These are phyloP conservation scores for Argentina anserina DNA, from an alignment of 306 rosid species.

Conservation along the genomic window DNA sequence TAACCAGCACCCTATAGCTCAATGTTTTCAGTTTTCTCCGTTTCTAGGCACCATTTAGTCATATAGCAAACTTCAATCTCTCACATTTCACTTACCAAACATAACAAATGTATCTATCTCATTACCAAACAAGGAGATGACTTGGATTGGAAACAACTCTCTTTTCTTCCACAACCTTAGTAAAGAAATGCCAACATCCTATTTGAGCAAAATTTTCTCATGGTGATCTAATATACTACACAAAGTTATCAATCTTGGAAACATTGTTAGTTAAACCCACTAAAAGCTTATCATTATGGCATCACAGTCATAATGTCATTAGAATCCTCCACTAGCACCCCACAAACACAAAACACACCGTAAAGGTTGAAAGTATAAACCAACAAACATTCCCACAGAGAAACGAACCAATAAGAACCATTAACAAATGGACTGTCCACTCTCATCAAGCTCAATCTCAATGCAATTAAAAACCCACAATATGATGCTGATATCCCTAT, in stretches of 20 bases:
- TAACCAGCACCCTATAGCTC: not conserved
- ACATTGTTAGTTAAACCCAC: not conserved
- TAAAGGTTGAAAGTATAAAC: conserved; percentile 26
- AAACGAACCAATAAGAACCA: not conserved
- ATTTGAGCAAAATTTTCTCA: not conserved
- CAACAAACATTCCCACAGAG: conserved; percentile 22
- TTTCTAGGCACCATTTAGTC: not conserved
- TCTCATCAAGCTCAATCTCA: not conserved
- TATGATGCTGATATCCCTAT: conserved; percentile 21
- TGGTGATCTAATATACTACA: not conserved
- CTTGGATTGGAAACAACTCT: not conserved
- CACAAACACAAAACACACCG: conserved; percentile 18
- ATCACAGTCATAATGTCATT: conserved; percentile 26
- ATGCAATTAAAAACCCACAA: not conserved
- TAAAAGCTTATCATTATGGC: conserved; percentile 22
- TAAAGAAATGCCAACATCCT: not conserved
- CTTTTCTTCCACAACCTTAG: not conserved
- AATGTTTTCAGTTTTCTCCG: not conserved
- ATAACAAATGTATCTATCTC: not conserved
- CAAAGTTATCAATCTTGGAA: not conserved
- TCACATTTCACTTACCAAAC: not conserved
- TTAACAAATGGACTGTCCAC: conserved; percentile 19
- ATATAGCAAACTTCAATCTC: not conserved
- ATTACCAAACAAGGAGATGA: not conserved
- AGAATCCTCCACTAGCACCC: conserved; percentile 4